A percentile compares a stretch with the other conserved stretches of the same genome.
phyloP scores from a whole-genome alignment of 495 filamentous ascomycete genomes.

The Penicillium verhagenii region DNA sequence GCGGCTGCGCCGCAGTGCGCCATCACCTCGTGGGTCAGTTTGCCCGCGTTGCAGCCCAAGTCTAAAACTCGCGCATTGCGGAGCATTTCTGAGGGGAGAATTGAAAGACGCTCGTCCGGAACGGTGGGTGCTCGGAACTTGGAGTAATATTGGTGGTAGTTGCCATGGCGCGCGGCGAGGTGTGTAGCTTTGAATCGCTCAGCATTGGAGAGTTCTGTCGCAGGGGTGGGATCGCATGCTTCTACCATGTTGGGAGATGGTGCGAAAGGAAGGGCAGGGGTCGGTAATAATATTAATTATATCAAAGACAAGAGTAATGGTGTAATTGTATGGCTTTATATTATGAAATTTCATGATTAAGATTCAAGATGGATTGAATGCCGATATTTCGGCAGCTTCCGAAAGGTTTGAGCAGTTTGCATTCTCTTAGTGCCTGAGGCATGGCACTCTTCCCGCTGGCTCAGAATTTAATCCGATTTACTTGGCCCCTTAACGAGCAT shows the following conservation, averaged over 20 bases:
- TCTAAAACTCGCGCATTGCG: constrained; percentile 29
- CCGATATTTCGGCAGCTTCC: constrained; percentile 8
- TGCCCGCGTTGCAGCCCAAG: constrained; percentile 30
- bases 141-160: constrained; percentile 33
- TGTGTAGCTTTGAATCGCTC: constrained; percentile 34
- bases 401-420: constrained; percentile 22
- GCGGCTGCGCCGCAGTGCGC: constrained; percentile 24
- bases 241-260: constrained; percentile 23
- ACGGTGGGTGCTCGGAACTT: constrained; percentile 29
- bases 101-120: constrained; percentile 29
- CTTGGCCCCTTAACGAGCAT: no score
- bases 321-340: constrained; percentile 11
- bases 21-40: constrained; percentile 29
- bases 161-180: constrained; percentile 30
- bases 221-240: constrained; percentile 12
- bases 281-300: constrained; percentile 15
- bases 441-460: no score
- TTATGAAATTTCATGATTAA: constrained; percentile 17
- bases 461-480: no score
- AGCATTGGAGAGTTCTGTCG: constrained; percentile 27
- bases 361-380: no score
- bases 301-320: constrained; percentile 11
- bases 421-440: constrained; percentile 19
- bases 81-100: constrained; percentile 29
- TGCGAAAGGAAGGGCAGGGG: constrained; percentile 10